Percentiles rank a stretch among this genome's conserved stretches.
Conservation (phyloP, 805 yeast species). For the Candida michaelii region DNA sequence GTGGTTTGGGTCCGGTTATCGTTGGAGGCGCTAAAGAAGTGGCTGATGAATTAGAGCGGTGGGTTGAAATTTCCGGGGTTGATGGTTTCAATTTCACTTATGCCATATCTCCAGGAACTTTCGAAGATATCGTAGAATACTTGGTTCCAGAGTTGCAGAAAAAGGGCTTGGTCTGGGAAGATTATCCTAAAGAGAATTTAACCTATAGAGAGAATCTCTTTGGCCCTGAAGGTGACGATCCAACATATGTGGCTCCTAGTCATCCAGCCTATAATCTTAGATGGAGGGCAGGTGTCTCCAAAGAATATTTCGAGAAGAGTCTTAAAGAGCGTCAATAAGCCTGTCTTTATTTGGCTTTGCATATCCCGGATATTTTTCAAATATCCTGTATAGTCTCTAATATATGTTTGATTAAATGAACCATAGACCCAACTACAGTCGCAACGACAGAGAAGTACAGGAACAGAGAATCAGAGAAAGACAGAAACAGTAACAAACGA, state of each 20-base stretch:
- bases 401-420: too few species aligned
- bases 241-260: conserved; percentile 16
- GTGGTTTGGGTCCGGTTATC: conserved; percentile 31
- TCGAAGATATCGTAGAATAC: conserved; percentile 38
- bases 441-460: too few species aligned
- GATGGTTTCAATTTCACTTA: conserved; percentile 46
- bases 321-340: too few species aligned
- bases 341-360: too few species aligned
- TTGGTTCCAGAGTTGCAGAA: conserved; percentile 37
- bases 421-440: too few species aligned
- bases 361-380: too few species aligned
- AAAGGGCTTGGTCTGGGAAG: conserved; percentile 36
- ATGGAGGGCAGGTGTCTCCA: conserved; percentile 26
- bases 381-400: too few species aligned
- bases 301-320: conserved; percentile 26
- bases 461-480: too few species aligned
- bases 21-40: conserved; percentile 37
- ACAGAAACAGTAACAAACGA: too few species aligned
- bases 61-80: conserved; percentile 42
- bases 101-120: conserved; percentile 34
- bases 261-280: conserved; percentile 24
- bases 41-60: conserved; percentile 39
- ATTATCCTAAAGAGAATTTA: conserved; percentile 34
- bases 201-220: conserved; percentile 38
- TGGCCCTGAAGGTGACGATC: conserved; percentile 25